Percentiles rank a stretch among this genome's conserved stretches.
Evolutionary conservation across 2,329 filamentous ascomycete genomes (phyloP).

Genomic region (Aphanoascus verrucosus): DNA sequence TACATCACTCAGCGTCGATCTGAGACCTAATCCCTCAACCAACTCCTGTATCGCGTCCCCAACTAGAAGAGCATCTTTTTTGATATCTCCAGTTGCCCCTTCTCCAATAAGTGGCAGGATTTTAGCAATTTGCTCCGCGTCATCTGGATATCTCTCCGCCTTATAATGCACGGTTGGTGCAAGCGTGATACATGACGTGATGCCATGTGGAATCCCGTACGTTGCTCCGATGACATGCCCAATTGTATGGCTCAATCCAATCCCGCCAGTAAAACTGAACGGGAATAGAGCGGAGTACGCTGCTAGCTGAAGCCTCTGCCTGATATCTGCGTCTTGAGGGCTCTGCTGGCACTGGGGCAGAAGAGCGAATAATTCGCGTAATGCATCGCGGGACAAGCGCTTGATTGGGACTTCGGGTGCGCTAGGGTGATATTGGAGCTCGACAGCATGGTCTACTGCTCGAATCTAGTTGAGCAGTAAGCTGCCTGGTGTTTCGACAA

Average conservation of each 20-base stretch:
- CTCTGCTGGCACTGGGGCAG: constrained; percentile 12
- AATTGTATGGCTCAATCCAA: constrained; percentile 15
- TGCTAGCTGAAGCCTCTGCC: constrained; percentile 13
- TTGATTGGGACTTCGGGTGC: constrained; percentile 14
- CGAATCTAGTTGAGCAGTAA: constrained; percentile 11
- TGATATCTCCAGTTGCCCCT: constrained; percentile 16
- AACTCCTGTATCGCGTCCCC: constrained; percentile 9
- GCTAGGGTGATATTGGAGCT: constrained; percentile 14
- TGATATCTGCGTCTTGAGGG: constrained; percentile 14
- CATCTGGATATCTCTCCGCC: constrained; percentile 10
- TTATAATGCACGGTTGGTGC: constrained; percentile 14
- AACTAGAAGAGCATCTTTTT: constrained; percentile 12
- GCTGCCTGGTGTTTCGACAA: neutral
- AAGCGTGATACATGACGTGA: constrained; percentile 16
- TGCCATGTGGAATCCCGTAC: constrained; percentile 16
- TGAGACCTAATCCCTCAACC: constrained; percentile 9
- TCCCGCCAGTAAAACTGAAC: constrained; percentile 9
- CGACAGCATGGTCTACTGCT: constrained; percentile 16
- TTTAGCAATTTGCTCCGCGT: constrained; percentile 18
- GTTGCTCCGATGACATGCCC: constrained; percentile 15
- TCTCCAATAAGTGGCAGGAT: constrained; percentile 20
- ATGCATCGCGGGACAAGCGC: constrained; percentile 11
- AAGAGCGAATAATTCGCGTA: constrained; percentile 12
- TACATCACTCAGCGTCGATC: constrained; percentile 12
- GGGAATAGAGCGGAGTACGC: constrained; percentile 14